Evolutionary conservation across 441 rosid genomes (phyloP).

Genomic region (Populus hybrid): DNA sequence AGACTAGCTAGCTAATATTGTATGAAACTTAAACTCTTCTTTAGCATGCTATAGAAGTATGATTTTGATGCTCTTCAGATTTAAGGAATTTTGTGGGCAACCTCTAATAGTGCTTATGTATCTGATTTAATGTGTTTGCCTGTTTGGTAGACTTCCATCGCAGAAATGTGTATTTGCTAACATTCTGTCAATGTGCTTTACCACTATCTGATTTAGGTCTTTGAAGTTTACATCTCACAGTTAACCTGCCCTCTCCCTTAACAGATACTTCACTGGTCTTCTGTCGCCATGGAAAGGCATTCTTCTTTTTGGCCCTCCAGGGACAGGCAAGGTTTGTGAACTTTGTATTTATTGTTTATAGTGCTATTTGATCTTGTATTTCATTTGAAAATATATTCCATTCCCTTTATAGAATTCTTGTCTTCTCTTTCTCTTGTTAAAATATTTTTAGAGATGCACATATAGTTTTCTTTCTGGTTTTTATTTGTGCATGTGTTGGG

Average conservation of each 20-base stretch:
- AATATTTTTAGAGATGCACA: background rate
- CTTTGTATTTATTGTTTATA: background rate
- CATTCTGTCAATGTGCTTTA: background rate
- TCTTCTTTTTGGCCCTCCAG: constrained; percentile 97
- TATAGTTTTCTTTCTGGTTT: background rate
- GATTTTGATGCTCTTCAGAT: background rate
- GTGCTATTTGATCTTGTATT: background rate
- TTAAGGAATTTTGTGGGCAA: background rate
- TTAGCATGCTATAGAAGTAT: background rate
- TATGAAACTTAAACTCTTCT: background rate
- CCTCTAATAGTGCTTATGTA: background rate
- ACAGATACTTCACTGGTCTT: constrained; percentile 87
- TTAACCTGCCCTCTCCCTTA: constrained; percentile 9
- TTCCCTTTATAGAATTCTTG: background rate
- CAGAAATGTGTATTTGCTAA: background rate
- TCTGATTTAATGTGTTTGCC: background rate
- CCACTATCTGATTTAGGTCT: background rate
- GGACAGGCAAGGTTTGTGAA: constrained; percentile 87
- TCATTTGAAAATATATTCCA: background rate
- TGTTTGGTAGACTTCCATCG: background rate
- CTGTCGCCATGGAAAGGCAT: constrained; percentile 98
- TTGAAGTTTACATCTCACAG: background rate
- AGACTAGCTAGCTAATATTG: background rate
- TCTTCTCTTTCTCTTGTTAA: background rate
- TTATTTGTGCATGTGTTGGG: background rate